A percentile compares a stretch with the other conserved stretches of the same genome.
Conservation (phyloP, 2,329 filamentous ascomycete species). For the Helicocarpus griseus region DNA sequence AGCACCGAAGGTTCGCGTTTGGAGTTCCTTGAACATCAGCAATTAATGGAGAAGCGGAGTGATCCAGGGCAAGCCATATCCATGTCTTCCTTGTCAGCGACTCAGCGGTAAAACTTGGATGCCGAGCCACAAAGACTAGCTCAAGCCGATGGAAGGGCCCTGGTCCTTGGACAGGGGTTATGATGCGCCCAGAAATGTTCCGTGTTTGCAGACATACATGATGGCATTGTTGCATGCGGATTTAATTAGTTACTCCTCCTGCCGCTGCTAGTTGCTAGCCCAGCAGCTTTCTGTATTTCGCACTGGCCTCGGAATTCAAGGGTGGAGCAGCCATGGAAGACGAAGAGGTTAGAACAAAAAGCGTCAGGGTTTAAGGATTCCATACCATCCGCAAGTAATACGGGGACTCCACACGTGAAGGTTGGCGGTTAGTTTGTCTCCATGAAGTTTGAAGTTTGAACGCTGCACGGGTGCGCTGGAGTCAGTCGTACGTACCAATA, state of each 20-base stretch:
- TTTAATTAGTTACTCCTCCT: neutral
- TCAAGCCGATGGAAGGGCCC: neutral
- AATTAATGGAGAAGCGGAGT: neutral
- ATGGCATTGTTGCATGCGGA: constrained; percentile 3
- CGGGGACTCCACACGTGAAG: neutral
- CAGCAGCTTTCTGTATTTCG: neutral
- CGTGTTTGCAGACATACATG: constrained; percentile 1
- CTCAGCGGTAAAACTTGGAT: neutral
- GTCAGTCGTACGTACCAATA: neutral
- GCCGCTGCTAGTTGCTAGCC: no score
- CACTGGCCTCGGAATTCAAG: constrained; percentile 3
- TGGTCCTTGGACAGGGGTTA: neutral
- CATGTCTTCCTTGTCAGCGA: neutral
- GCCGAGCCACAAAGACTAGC: neutral
- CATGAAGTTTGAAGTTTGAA: neutral
- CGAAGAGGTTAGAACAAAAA: neutral
- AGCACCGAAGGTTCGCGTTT: constrained; percentile 2
- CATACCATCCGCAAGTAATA: constrained; percentile 1
- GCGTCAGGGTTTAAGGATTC: neutral
- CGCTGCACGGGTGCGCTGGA: neutral
- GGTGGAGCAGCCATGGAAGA: neutral
- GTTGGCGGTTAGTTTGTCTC: neutral
- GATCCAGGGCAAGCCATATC: neutral
- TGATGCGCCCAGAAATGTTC: constrained; percentile 2
- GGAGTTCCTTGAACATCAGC: neutral